Conservation (phyloP, 2,329 filamentous ascomycete genomes). For the Pseudocercospora musae region DNA sequence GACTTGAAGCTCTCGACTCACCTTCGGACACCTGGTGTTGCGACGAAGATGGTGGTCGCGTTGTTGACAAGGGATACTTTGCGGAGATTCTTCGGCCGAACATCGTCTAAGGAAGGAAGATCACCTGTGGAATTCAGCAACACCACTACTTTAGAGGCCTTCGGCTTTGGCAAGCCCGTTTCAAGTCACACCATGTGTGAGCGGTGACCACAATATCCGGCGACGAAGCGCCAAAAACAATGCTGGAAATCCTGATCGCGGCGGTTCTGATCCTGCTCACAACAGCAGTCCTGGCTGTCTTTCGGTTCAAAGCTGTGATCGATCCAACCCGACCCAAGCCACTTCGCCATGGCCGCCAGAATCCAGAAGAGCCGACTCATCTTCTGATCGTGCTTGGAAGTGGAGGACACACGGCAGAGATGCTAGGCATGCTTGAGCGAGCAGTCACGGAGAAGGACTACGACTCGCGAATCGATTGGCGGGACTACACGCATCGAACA, state of each 20-base stretch:
- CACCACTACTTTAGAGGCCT: neutral
- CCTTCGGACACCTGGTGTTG: neutral
- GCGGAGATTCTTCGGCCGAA: neutral
- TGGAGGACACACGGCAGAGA: slow-evolving; percentile 91
- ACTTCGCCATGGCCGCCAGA: slow-evolving; percentile 25
- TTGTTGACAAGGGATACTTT: neutral
- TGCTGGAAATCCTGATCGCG: neutral
- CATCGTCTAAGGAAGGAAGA: neutral
- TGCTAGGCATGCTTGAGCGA: slow-evolving; percentile 76
- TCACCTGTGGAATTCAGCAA: neutral
- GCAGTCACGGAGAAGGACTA: slow-evolving; percentile 44
- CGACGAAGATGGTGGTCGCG: neutral
- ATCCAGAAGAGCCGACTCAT: slow-evolving; percentile 42
- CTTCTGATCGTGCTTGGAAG: slow-evolving; percentile 82
- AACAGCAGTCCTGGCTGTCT: neutral
- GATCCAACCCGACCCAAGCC: slow-evolving; percentile 32
- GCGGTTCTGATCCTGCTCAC: neutral
- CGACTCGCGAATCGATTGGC: slow-evolving; percentile 38
- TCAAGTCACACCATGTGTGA: neutral
- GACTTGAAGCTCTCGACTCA: neutral
- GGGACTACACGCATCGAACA: slow-evolving; percentile 61
- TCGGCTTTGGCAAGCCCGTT: neutral
- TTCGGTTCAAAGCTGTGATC: slow-evolving; percentile 22
- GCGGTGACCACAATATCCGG: neutral
- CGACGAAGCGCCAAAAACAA: neutral